Evolutionary conservation across 352 stramenopile genomes (phyloP).

Genomic region (Phytophthora sp.): DNA sequence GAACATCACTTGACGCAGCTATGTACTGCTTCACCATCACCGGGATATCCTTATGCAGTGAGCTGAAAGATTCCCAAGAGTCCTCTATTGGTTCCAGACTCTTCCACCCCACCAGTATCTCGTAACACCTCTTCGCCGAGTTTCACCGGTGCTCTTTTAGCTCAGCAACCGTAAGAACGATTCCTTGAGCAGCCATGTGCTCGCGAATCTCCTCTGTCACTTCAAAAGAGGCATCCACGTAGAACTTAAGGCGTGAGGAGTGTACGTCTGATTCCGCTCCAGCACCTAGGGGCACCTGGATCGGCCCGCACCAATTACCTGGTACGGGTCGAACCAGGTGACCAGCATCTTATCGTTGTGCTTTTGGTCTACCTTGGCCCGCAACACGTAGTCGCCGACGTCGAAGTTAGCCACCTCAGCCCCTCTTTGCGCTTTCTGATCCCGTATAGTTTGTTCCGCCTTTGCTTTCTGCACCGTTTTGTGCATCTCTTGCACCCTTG

Average conservation of each 20-base stretch:
- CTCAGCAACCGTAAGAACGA: slow-evolving; percentile 27
- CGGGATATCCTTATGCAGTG: slow-evolving; percentile 13
- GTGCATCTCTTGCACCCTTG: slow-evolving; percentile 19
- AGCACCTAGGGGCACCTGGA: slow-evolving; percentile 26
- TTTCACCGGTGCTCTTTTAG: slow-evolving; percentile 19
- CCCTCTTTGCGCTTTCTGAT: slow-evolving; percentile 17
- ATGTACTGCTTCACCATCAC: slow-evolving; percentile 20
- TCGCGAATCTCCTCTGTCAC: slow-evolving; percentile 35
- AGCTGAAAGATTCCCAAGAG: slow-evolving; percentile 16
- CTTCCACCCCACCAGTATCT: slow-evolving; percentile 18
- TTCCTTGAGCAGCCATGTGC: slow-evolving; percentile 34
- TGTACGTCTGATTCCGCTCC: slow-evolving; percentile 34
- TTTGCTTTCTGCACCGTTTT: slow-evolving; percentile 6
- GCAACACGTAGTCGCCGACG: slow-evolving; percentile 38
- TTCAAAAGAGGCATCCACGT: slow-evolving; percentile 32
- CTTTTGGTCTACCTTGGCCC: slow-evolving; percentile 34
- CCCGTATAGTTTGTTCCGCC: slow-evolving; percentile 14
- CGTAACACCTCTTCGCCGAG: background rate
- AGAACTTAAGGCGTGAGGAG: slow-evolving; percentile 40
- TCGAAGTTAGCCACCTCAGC: slow-evolving; percentile 23
- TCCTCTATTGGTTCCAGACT: slow-evolving; percentile 20
- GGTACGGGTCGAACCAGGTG: slow-evolving; percentile 40
- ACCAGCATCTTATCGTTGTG: slow-evolving; percentile 36
- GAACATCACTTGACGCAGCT: background rate
- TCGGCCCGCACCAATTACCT: slow-evolving; percentile 20